Evolutionary conservation across 495 filamentous ascomycete species (phyloP).

Genomic region (Platismatia glauca): DNA sequence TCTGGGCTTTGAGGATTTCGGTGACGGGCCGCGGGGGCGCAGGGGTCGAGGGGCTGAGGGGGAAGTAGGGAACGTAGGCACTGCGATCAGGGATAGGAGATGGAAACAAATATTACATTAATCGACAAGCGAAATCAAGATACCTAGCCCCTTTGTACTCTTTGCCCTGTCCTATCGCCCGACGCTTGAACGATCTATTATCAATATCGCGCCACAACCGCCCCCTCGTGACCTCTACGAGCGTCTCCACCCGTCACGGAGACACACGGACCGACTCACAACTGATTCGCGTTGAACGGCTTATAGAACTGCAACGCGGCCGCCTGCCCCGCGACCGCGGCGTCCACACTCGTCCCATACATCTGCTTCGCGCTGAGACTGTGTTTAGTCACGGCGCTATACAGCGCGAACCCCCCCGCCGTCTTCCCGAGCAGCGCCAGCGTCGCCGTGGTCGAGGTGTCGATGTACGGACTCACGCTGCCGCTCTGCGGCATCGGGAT

Average conservation of each 20-base stretch:
- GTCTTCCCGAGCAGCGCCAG: slow-evolving; percentile 14
- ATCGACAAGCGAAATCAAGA: too few relatives aligned
- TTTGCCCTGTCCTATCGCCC: too few relatives aligned
- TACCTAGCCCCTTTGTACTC: too few relatives aligned
- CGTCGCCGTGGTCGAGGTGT: slow-evolving; percentile 13
- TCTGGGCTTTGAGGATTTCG: too few relatives aligned
- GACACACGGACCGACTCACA: too few relatives aligned
- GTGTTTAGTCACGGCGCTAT: slow-evolving; percentile 10
- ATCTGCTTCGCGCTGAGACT: slow-evolving; percentile 18
- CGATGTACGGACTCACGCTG: slow-evolving; percentile 16
- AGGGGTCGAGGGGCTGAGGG: too few relatives aligned
- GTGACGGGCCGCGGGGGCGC: too few relatives aligned
- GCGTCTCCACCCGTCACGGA: background rate
- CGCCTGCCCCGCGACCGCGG: slow-evolving; percentile 14
- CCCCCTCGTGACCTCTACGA: background rate
- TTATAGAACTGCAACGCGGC: slow-evolving; percentile 19
- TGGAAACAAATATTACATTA: too few relatives aligned
- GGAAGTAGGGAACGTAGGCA: too few relatives aligned
- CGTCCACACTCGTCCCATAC: slow-evolving; percentile 16
- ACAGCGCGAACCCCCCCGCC: slow-evolving; percentile 13
- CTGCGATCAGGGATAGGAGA: too few relatives aligned
- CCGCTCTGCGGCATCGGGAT: slow-evolving; percentile 19
- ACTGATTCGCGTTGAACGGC: slow-evolving; percentile 7
- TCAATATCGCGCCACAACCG: too few relatives aligned
- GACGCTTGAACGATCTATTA: too few relatives aligned